Evolutionary conservation across 139 green algal genomes (phyloP).

Genomic region (Coelastrella sp.): DNA sequence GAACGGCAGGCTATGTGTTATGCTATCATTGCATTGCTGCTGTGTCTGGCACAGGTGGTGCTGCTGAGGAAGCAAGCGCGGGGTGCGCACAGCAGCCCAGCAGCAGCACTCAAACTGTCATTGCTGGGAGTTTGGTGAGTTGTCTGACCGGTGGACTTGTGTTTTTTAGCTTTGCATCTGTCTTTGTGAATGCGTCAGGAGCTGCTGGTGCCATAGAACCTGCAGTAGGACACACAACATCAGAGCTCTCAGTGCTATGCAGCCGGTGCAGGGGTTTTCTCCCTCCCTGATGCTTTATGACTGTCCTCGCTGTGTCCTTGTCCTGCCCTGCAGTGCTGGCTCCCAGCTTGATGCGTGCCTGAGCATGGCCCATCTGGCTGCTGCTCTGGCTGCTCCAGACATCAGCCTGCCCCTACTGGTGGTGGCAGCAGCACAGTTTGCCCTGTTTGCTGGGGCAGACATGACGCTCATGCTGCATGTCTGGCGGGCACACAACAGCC

Average conservation of each 20-base stretch:
- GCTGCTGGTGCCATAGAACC: neutral
- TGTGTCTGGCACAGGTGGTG: slow-evolving; percentile 36
- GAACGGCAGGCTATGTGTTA: slow-evolving; percentile 3
- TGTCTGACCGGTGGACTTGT: neutral
- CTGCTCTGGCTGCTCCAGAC: slow-evolving; percentile 20
- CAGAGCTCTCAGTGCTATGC: too few species aligned
- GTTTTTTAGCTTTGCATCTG: neutral
- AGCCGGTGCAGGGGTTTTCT: too few species aligned
- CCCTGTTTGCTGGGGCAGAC: slow-evolving; percentile 39
- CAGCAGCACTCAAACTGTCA: slow-evolving; percentile 26
- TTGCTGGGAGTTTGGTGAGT: slow-evolving; percentile 39
- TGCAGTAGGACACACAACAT: too few species aligned
- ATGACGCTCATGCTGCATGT: slow-evolving; percentile 44
- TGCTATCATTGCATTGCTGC: slow-evolving; percentile 8
- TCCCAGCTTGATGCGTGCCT: slow-evolving; percentile 36
- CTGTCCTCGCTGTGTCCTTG: neutral
- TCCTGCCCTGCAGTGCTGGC: slow-evolving; percentile 28
- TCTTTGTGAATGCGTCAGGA: neutral
- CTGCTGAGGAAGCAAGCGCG: slow-evolving; percentile 12
- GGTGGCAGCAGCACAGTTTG: slow-evolving; percentile 45
- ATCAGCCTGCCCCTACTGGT: slow-evolving; percentile 35
- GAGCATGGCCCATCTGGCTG: slow-evolving; percentile 36
- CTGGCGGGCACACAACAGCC: slow-evolving; percentile 31
- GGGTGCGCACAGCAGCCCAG: neutral
- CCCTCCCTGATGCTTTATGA: too few species aligned